Evolutionary conservation across 768 basidiomycete species (phyloP).

Genomic region (Suillus lakei): DNA sequence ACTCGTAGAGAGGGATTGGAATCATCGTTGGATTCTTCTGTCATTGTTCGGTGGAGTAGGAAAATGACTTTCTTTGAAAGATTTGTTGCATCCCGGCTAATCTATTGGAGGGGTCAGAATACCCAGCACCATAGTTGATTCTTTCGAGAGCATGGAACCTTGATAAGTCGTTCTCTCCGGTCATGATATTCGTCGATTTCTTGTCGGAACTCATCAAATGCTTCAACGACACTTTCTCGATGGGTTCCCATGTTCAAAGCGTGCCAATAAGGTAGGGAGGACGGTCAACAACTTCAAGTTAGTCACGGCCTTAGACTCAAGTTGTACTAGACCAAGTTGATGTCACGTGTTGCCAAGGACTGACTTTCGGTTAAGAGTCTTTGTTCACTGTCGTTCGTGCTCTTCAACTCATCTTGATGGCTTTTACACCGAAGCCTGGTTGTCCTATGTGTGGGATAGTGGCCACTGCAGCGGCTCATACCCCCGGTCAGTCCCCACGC

Average conservation of each 20-base stretch:
- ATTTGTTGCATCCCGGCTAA: constrained; percentile 86
- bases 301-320: too few relatives aligned
- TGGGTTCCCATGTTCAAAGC: constrained; percentile 3
- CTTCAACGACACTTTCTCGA: constrained; percentile 9
- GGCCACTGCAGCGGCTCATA: constrained; percentile 49
- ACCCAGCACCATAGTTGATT: constrained; percentile 5
- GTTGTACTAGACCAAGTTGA: too few relatives aligned
- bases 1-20: constrained; percentile 45
- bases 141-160: constrained; percentile 48
- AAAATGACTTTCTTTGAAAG: constrained; percentile 95
- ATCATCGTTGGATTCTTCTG: constrained; percentile 41
- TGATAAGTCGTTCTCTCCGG: constrained; percentile 87
- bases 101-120: constrained; percentile 42
- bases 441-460: constrained; percentile 83
- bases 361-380: constrained; percentile 1
- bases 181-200: constrained; percentile 87
- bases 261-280: not conserved
- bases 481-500: constrained; percentile 48
- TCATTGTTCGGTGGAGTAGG: constrained; percentile 78
- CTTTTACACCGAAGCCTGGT: constrained; percentile 66
- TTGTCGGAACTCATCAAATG: constrained; percentile 67
- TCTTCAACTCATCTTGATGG: constrained; percentile 35
- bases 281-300: not conserved
- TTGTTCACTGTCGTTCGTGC: constrained; percentile 16
- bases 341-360: constrained; percentile 14